Conservation (phyloP, 331 rosid species). For the Saraca asoca region DNA sequence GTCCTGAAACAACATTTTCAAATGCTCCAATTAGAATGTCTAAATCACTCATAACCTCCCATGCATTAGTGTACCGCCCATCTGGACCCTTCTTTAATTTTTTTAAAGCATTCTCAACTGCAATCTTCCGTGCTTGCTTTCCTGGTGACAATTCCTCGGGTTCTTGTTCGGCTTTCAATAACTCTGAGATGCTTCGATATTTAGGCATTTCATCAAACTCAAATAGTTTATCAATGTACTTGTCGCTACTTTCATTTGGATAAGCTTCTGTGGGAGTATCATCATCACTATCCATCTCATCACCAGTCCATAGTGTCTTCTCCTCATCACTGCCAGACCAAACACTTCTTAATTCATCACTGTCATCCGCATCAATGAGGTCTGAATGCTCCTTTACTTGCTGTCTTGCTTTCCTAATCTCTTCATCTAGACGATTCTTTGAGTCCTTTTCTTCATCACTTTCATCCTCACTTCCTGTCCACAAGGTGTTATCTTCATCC, state of each 20-base stretch:
- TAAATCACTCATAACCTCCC: constrained; percentile 92
- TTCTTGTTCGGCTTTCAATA: constrained; percentile 76
- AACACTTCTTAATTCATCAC: constrained; percentile 83
- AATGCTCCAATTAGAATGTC: constrained; percentile 86
- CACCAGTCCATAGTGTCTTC: constrained; percentile 88
- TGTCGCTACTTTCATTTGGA: constrained; percentile 82
- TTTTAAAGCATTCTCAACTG: constrained; percentile 85
- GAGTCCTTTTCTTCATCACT: constrained; percentile 46
- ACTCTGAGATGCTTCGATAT: constrained; percentile 67
- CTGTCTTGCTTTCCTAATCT: constrained; percentile 61
- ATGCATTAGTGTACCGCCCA: constrained; percentile 69
- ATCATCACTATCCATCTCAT: constrained; percentile 79
- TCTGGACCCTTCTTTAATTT: constrained; percentile 91
- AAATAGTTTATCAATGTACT: constrained; percentile 72
- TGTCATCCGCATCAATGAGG: constrained; percentile 78
- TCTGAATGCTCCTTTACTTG: constrained; percentile 73
- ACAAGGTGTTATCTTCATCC: constrained; percentile 68
- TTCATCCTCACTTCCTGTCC: constrained; percentile 88
- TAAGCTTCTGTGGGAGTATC: constrained; percentile 83
- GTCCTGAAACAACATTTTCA: constrained; percentile 83
- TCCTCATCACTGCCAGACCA: constrained; percentile 93
- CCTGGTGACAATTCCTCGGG: constrained; percentile 87
- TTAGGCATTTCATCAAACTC: constrained; percentile 90
- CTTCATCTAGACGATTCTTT: constrained; percentile 49
- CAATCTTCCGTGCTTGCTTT: constrained; percentile 82